Evolutionary conservation across 352 stramenopile genomes (phyloP).

Genomic region (Phytophthora syringae): DNA sequence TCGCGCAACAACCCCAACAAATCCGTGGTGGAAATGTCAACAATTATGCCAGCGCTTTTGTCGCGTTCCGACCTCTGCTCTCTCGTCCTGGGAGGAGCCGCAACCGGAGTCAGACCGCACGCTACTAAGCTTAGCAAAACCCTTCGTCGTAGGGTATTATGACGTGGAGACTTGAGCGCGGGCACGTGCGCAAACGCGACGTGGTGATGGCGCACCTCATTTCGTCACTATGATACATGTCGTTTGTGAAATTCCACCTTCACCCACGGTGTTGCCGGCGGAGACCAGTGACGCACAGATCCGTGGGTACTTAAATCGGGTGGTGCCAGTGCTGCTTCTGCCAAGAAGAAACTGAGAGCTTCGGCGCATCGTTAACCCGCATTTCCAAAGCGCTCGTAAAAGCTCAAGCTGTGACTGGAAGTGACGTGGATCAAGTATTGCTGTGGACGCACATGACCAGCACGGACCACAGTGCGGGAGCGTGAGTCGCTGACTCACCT

Average conservation of each 20-base stretch:
- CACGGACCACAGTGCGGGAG: slow-evolving; percentile 92
- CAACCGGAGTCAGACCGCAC: slow-evolving; percentile 94
- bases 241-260: slow-evolving; percentile 94
- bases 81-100: slow-evolving; percentile 98
- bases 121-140: slow-evolving; percentile 95
- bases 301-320: slow-evolving; percentile 93
- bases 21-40: slow-evolving; percentile 99
- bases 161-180: slow-evolving; percentile 73
- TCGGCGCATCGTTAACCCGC: slow-evolving; percentile 97
- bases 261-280: slow-evolving; percentile 92
- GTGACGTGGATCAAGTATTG: slow-evolving; percentile 98
- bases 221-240: slow-evolving; percentile 94
- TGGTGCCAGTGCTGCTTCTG: slow-evolving; percentile 51
- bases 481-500: slow-evolving; percentile 81
- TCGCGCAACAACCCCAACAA: slow-evolving; percentile 98
- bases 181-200: slow-evolving; percentile 42
- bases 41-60: slow-evolving; percentile 96
- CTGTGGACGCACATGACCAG: slow-evolving; percentile 99
- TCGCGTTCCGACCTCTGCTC: slow-evolving; percentile 99
- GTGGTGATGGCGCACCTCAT: slow-evolving; percentile 44
- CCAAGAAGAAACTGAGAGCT: slow-evolving; percentile 97
- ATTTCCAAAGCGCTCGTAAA: slow-evolving; percentile 96
- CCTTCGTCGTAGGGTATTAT: slow-evolving; percentile 98
- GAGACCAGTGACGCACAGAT: slow-evolving; percentile 92
- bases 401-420: slow-evolving; percentile 86